Conservation (phyloP, 2,329 filamentous ascomycete species). For the Aspergillus sp. region DNA sequence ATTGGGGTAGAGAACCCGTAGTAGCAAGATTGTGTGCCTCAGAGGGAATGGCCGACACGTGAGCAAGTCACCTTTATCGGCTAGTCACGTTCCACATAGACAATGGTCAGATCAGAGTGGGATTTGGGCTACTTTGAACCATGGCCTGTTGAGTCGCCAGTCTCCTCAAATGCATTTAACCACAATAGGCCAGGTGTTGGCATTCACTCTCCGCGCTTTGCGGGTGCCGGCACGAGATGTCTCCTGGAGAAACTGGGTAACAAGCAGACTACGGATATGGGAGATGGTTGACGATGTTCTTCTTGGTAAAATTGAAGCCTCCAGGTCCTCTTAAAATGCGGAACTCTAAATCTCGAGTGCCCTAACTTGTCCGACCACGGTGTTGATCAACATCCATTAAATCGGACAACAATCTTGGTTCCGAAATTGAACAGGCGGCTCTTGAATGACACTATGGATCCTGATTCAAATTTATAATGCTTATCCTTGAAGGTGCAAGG, state of each 20-base stretch:
- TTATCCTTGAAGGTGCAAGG: conserved; percentile 28
- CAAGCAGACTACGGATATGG: background rate
- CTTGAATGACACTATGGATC: background rate
- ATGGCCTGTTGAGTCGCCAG: conserved; percentile 4
- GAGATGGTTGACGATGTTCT: background rate
- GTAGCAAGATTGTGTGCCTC: too few species aligned
- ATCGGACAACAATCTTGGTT: conserved; percentile 11
- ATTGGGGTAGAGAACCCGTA: too few species aligned
- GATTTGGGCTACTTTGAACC: conserved; percentile 22
- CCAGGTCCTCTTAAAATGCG: conserved; percentile 35
- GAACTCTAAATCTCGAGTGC: conserved; percentile 37
- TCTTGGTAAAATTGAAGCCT: conserved; percentile 34
- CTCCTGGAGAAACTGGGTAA: conserved; percentile 7
- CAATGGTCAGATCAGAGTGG: conserved; percentile 16
- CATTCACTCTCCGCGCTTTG: conserved; percentile 33
- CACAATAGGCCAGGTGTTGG: conserved; percentile 33
- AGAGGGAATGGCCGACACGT: too few species aligned
- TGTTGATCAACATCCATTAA: conserved; percentile 20
- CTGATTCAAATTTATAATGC: conserved; percentile 15
- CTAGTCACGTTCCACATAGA: too few species aligned
- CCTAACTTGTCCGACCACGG: conserved; percentile 44
- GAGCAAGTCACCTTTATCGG: too few species aligned
- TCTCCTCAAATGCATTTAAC: conserved; percentile 29
- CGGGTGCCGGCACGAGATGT: conserved; percentile 6
- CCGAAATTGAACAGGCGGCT: conserved; percentile 10